phyloP scores from a whole-genome alignment of 2,329 filamentous ascomycete genomes.

The Bretziella fagacearum region DNA sequence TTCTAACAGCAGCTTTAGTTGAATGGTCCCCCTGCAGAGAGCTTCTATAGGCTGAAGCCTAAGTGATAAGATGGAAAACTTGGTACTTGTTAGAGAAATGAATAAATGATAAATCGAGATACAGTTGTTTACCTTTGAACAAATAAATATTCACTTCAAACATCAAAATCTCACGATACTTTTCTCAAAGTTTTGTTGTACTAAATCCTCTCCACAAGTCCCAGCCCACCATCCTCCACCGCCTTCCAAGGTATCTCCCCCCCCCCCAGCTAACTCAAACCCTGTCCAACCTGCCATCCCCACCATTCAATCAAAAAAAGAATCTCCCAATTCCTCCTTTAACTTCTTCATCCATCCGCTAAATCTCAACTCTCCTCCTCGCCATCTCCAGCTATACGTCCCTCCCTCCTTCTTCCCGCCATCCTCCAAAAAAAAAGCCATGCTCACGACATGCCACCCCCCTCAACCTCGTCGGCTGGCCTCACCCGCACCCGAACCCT shows the following conservation, averaged over 20 bases:
- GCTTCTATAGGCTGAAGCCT: background rate
- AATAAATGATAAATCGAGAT: too few species aligned
- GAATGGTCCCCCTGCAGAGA: background rate
- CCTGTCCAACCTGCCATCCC: background rate
- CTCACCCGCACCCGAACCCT: constrained; percentile 11
- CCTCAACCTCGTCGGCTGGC: constrained; percentile 6
- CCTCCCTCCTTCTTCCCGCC: background rate
- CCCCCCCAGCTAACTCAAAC: background rate
- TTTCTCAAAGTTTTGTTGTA: too few species aligned
- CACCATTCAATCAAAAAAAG: background rate
- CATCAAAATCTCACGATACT: too few species aligned
- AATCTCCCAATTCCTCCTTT: background rate
- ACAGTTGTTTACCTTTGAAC: too few species aligned
- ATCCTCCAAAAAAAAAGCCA: constrained; percentile 4
- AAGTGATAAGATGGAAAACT: background rate
- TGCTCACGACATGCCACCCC: constrained; percentile 10
- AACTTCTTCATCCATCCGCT: too few species aligned
- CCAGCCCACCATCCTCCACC: background rate
- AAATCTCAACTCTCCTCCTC: background rate
- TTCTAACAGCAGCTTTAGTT: too few species aligned
- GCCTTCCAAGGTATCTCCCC: background rate
- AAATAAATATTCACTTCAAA: too few species aligned
- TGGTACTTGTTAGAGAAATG: background rate
- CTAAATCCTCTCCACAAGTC: background rate
- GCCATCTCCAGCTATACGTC: too few species aligned